phyloP scores from a whole-genome alignment of 2,329 filamentous ascomycete species.

The Calonectria fujianensis region DNA sequence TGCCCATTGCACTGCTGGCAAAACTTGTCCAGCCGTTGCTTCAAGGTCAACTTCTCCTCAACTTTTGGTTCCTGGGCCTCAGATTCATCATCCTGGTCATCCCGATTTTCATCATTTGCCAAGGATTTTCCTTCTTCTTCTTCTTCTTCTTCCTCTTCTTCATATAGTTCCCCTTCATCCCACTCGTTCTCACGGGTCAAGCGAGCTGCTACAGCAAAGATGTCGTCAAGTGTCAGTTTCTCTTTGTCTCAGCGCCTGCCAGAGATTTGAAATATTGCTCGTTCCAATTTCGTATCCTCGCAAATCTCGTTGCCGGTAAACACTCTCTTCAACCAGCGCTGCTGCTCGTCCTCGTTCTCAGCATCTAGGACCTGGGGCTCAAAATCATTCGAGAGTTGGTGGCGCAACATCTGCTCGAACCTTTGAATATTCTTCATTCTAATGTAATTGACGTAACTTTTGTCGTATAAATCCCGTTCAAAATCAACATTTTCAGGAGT shows the following conservation, averaged over 20 bases:
- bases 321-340: neutral
- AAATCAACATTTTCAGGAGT: neutral
- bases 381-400: neutral
- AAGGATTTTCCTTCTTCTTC: neutral
- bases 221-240: neutral
- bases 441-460: too few relatives aligned
- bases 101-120: neutral
- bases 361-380: neutral
- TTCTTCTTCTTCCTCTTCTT: neutral
- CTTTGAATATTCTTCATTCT: neutral
- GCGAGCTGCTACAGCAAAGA: neutral
- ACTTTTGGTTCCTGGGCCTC: neutral
- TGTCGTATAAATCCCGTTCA: neutral
- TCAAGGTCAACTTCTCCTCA: neutral
- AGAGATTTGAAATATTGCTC: neutral
- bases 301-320: neutral
- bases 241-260: conserved; percentile 6
- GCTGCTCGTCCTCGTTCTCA: neutral
- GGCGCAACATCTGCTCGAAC: neutral
- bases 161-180: neutral
- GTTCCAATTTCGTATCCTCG: fast-evolving
- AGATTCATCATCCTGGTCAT: neutral
- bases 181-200: neutral
- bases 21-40: neutral
- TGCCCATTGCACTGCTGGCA: neutral